These are phyloP conservation scores for Ustilago lituana DNA, from an alignment of 1,284 basidiomycete genomes.

Conservation along the genomic window DNA sequence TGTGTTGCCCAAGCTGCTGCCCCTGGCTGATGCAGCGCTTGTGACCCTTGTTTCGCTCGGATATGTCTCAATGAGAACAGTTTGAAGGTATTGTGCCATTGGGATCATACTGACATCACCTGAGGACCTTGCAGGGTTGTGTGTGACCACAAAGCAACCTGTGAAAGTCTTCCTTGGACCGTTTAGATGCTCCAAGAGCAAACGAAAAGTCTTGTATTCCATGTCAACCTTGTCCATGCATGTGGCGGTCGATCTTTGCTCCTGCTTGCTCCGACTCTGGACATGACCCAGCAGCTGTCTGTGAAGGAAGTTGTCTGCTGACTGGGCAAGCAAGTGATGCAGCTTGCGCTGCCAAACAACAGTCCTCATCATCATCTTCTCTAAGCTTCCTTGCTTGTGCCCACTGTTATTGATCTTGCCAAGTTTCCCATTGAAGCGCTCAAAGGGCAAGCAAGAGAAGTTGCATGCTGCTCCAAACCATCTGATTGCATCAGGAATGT, in stretches of 20 bases:
- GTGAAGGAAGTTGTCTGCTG: background rate
- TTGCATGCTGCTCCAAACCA: background rate
- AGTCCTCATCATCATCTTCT: background rate
- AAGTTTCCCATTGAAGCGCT: background rate
- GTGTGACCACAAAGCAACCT: background rate
- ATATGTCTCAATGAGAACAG: background rate
- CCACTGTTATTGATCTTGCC: background rate
- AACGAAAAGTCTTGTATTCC: background rate
- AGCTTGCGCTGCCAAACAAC: background rate
- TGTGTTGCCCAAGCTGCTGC: too few relatives aligned
- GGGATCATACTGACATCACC: background rate
- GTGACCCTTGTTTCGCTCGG: background rate
- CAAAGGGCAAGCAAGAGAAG: constrained; percentile 2
- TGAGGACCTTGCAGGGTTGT: background rate
- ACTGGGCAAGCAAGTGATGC: background rate
- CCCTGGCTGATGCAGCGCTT: background rate
- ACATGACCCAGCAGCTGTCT: background rate
- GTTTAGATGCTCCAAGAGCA: background rate
- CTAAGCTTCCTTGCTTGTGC: background rate
- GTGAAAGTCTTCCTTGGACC: background rate
- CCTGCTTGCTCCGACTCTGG: background rate
- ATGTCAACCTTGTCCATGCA: background rate
- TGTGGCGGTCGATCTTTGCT: background rate
- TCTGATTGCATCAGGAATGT: background rate
- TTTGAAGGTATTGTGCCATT: background rate